phyloP scores from a whole-genome alignment of 345 rosid genomes.

The Citropsis articulata region DNA sequence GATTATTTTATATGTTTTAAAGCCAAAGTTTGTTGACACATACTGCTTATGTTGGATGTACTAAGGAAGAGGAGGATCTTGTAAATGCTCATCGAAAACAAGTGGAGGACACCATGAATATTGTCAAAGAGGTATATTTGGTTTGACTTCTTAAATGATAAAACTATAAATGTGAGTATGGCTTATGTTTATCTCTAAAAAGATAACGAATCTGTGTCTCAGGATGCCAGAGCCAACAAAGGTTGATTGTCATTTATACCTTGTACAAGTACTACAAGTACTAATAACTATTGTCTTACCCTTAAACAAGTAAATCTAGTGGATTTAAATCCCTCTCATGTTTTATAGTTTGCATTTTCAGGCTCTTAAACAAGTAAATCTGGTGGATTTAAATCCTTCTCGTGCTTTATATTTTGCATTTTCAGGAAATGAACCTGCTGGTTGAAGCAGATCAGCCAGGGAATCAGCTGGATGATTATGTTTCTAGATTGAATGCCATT shows the following conservation, averaged over 20 bases:
- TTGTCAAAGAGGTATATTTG: conserved; percentile 77
- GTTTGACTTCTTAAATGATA: background rate
- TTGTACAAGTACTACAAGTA: too few relatives aligned
- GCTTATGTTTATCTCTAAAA: background rate
- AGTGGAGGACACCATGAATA: conserved; percentile 94
- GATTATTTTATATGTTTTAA: background rate
- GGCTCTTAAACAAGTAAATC: conserved; percentile 30
- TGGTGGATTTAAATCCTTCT: background rate
- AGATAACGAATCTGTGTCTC: background rate
- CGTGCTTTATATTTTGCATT: background rate
- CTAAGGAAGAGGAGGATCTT: conserved; percentile 95
- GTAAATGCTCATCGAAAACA: conserved; percentile 93
- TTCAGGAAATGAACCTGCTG: conserved; percentile 90
- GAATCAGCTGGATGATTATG: conserved; percentile 80
- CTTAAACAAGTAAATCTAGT: background rate
- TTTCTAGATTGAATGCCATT: conserved; percentile 63
- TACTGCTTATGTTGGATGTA: conserved; percentile 11
- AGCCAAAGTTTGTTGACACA: conserved; percentile 12
- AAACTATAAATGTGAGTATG: background rate
- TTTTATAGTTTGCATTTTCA: conserved; percentile 22
- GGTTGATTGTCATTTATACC: background rate
- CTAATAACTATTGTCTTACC: background rate
- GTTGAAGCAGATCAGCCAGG: conserved; percentile 98
- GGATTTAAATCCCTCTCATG: background rate
- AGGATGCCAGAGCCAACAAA: background rate